Evolutionary conservation across 148 eudicot genomes (phyloP).

Genomic region (Fagopyrum tataricum): DNA sequence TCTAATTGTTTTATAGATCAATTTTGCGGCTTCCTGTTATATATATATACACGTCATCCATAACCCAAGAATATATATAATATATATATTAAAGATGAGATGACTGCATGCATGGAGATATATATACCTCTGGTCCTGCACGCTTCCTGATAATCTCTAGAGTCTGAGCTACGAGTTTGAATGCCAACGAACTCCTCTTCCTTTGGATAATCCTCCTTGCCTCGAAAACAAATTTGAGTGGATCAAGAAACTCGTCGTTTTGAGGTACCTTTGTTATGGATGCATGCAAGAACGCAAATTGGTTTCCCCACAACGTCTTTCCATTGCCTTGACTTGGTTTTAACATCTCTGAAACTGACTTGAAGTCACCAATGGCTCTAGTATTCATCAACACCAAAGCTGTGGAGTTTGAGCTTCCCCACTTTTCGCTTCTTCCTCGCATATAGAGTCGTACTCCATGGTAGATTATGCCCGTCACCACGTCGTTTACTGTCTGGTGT

Average conservation of each 20-base stretch:
- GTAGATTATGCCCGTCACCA: conserved; percentile 57
- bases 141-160: conserved; percentile 44
- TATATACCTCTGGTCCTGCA: conserved; percentile 72
- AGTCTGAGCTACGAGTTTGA: conserved; percentile 59
- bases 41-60: too few species aligned
- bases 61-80: too few species aligned
- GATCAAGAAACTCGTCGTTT: conserved; percentile 18
- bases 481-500: conserved; percentile 79
- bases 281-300: conserved; percentile 68
- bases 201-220: conserved; percentile 45
- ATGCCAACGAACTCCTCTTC: conserved; percentile 61
- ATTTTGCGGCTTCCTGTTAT: conserved; percentile 36
- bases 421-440: conserved; percentile 30
- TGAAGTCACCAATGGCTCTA: conserved; percentile 53
- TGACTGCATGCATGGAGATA: neutral
- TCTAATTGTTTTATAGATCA: conserved; percentile 31
- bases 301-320: conserved; percentile 68
- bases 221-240: conserved; percentile 38
- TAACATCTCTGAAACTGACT: conserved; percentile 64
- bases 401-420: conserved; percentile 35
- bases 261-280: conserved; percentile 35
- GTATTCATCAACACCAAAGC: conserved; percentile 88
- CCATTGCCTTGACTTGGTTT: conserved; percentile 15
- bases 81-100: too few species aligned
- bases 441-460: conserved; percentile 66